Evolutionary conservation across 2,329 filamentous ascomycete species (phyloP).

Genomic region (Mycocentrospora acerina): DNA sequence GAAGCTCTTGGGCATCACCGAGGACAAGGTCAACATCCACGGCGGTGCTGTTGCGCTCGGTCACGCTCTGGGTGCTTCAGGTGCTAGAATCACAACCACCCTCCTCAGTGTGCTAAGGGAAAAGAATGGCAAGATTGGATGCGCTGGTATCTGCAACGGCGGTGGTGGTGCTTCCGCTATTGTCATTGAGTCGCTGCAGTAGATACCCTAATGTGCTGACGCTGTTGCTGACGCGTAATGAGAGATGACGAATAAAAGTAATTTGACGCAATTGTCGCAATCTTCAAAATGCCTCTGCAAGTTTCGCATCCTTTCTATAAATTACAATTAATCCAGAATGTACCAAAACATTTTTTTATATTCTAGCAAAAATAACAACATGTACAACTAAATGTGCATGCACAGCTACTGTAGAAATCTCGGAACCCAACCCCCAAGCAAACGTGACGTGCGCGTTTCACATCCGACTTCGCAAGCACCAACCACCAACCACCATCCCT

Average conservation of each 20-base stretch:
- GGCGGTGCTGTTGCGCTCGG: constrained; percentile 95
- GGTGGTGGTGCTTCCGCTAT: constrained; percentile 93
- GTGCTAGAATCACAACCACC: constrained; percentile 90
- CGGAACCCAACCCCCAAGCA: too few relatives aligned
- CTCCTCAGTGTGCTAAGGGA: constrained; percentile 84
- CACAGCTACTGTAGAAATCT: too few relatives aligned
- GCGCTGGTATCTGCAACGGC: constrained; percentile 95
- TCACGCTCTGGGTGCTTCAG: constrained; percentile 90
- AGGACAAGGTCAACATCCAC: constrained; percentile 91
- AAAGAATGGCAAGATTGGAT: constrained; percentile 91
- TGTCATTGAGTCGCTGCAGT: constrained; percentile 69
- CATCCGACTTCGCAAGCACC: too few relatives aligned
- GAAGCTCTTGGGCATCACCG: constrained; percentile 77
- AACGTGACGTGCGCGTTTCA: too few relatives aligned
- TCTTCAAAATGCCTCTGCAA: too few relatives aligned
- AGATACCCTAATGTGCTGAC: constrained; percentile 9
- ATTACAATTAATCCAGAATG: too few relatives aligned
- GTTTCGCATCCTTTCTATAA: too few relatives aligned
- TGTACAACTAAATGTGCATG: too few relatives aligned
- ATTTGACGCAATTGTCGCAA: too few relatives aligned
- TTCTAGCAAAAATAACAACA: too few relatives aligned
- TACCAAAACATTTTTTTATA: too few relatives aligned
- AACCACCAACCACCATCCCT: constrained; percentile 3
- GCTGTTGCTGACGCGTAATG: neutral
- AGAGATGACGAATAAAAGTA: too few relatives aligned